phyloP scores from a whole-genome alignment of 306 rosid species.

The Glycyrrhiza uralensis region DNA sequence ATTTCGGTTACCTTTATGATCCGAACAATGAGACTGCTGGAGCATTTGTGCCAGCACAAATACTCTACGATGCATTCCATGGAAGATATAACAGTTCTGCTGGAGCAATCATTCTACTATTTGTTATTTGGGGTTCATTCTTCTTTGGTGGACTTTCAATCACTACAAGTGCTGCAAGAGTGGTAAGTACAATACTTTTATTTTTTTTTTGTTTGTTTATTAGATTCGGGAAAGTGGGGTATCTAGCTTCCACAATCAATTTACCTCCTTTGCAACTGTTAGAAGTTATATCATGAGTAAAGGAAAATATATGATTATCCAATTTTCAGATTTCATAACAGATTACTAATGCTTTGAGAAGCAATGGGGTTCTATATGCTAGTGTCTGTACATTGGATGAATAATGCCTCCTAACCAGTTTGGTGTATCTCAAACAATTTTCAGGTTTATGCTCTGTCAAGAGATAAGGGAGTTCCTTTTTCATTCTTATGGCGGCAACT shows the following conservation, averaged over 20 bases:
- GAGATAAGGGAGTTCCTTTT: conserved; percentile 78
- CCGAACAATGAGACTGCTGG: conserved; percentile 73
- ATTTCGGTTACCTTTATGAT: conserved; percentile 63
- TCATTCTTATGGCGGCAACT: conserved; percentile 63
- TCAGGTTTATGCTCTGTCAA: conserved; percentile 83
- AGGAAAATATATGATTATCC: neutral
- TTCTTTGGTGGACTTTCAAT: conserved; percentile 88
- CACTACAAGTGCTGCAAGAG: conserved; percentile 90
- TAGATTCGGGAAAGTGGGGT: neutral
- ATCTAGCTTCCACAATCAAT: neutral
- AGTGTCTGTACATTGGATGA: neutral
- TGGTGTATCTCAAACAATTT: conserved; percentile 6
- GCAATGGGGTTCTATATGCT: neutral
- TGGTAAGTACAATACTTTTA: conserved; percentile 38
- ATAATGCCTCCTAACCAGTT: neutral
- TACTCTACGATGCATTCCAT: conserved; percentile 80
- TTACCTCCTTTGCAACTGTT: neutral
- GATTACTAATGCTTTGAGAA: neutral
- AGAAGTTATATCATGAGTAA: neutral
- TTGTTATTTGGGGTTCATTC: conserved; percentile 81
- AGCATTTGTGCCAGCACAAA: conserved; percentile 80
- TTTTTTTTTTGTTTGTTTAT: neutral
- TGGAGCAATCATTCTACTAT: conserved; percentile 67
- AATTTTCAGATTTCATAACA: neutral
- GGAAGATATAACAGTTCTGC: conserved; percentile 68